Evolutionary conservation across 2,329 filamentous ascomycete species (phyloP), one percentile per base, ranked within the genome.

Genomic region (Nemania bipapillata): DNA sequence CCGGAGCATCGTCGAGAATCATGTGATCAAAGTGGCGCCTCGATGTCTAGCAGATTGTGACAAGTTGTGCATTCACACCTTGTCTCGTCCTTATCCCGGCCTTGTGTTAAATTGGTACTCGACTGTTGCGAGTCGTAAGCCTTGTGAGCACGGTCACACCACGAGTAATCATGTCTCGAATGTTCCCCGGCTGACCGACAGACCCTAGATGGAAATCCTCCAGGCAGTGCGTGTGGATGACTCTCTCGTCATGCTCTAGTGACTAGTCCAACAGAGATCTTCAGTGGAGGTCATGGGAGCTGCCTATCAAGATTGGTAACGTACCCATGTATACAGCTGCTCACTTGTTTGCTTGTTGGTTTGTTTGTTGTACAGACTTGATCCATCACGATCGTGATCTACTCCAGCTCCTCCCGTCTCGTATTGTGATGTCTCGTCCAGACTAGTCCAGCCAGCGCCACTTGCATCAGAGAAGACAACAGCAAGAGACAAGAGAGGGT

Each of bases 1-100:
- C 59, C 69, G 58, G 66, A 58, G 54, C 24, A 26, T 53, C 58
- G 7, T 28, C 17, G 26, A 57, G n/a, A 61, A 63, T 66, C 69
- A 69, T 69, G 66, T 71, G 69, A 69, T 28, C 62, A 62, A 28
- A 30, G 52, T 63, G 35, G 64, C 59, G 40, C 30, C 26, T 32
- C 22, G 56, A 57, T 68, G 42, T 57, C 61, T 70, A 24, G 28
- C 52, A 61, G 61, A 59, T 42, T 50, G 42, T 49, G 40, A 24
- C 54, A 56, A 17, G 53, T 63, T 63, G 56, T 30, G 37, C 59
- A 42, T 63, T 62, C 58, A 63, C 67, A 35, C 59, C 42, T n/a
- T 42, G 59, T 45, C 26, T n/a, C 35, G 26, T 26, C 42, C 15
- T 24, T 28, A 55, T 53, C 49, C 55, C 32, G 26, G 57, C 30